These are phyloP conservation scores for Akanthomyces uredinophilus DNA, from an alignment of 2,329 filamentous ascomycete species.

Conservation along the genomic window DNA sequence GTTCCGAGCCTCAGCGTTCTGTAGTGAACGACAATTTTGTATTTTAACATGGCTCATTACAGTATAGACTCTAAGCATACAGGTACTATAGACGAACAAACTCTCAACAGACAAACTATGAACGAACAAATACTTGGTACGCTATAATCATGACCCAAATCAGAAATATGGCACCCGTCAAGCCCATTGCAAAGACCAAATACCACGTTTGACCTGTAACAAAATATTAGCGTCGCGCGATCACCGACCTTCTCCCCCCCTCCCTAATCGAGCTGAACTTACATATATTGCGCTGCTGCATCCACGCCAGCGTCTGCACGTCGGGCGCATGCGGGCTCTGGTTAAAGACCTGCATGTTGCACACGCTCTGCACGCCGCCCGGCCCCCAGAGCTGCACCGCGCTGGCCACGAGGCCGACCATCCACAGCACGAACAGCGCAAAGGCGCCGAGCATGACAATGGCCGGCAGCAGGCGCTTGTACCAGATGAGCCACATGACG, in stretches of 20 bases:
- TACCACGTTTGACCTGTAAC: constrained; percentile 56
- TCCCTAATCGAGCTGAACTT: constrained; percentile 23
- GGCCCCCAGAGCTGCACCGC: constrained; percentile 58
- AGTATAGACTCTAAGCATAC: neutral
- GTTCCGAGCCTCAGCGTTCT: neutral
- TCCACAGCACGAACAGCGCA: constrained; percentile 62
- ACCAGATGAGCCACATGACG: constrained; percentile 58
- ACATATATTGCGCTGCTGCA: constrained; percentile 61
- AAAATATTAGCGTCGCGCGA: constrained; percentile 17
- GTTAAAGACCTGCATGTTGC: constrained; percentile 53
- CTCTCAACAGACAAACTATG: constrained; percentile 19
- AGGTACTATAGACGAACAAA: no score
- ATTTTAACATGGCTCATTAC: neutral
- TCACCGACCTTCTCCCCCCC: neutral
- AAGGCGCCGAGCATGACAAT: constrained; percentile 62
- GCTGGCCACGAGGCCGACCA: constrained; percentile 58
- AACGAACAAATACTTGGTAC: constrained; percentile 55
- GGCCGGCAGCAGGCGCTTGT: constrained; percentile 54
- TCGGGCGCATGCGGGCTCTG: constrained; percentile 46
- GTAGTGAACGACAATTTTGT: neutral
- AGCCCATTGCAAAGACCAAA: constrained; percentile 57
- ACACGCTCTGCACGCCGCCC: constrained; percentile 55
- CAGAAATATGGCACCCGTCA: constrained; percentile 56
- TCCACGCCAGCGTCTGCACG: constrained; percentile 54
- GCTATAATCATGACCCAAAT: constrained; percentile 67